Percentiles rank a stretch among this genome's conserved stretches.
Evolutionary conservation across 306 rosid genomes (phyloP).

Genomic region (Vigna radiata): DNA sequence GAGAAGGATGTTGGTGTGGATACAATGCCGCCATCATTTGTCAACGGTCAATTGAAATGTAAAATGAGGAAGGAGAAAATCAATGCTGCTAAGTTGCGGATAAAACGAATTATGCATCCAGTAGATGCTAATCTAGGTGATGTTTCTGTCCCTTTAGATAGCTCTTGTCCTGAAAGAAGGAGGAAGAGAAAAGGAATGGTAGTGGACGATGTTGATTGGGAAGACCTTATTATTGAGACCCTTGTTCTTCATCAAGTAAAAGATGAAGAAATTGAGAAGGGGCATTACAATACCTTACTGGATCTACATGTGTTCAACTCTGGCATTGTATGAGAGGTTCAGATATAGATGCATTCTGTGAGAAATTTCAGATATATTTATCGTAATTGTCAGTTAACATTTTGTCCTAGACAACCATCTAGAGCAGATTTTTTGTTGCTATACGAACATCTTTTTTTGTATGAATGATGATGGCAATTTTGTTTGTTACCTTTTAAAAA

Average conservation of each 20-base stretch:
- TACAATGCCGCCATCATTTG: slow-evolving; percentile 5
- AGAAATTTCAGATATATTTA: background rate
- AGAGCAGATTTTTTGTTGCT: background rate
- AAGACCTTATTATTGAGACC: slow-evolving; percentile 79
- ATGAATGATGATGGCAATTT: background rate
- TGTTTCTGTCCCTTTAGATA: background rate
- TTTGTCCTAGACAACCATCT: background rate
- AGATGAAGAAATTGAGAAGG: slow-evolving; percentile 82
- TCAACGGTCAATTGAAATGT: slow-evolving; percentile 16
- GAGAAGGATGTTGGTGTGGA: slow-evolving; percentile 18
- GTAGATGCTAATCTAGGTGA: background rate
- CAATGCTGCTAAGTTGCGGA: slow-evolving; percentile 14
- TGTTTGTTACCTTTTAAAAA: background rate
- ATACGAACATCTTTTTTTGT: background rate
- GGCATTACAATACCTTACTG: slow-evolving; percentile 68
- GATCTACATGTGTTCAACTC: slow-evolving; percentile 69
- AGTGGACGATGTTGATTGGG: slow-evolving; percentile 63
- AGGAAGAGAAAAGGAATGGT: slow-evolving; percentile 60
- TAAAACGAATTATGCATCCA: background rate
- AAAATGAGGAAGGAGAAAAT: slow-evolving; percentile 1
- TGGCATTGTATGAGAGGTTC: slow-evolving; percentile 40
- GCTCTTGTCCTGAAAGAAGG: slow-evolving; percentile 40
- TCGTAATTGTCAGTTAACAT: background rate
- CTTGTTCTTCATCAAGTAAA: slow-evolving; percentile 72
- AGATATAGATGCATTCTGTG: slow-evolving; percentile 26